phyloP scores from a whole-genome alignment of 2,329 filamentous ascomycete genomes.

The Neurospora sp. region DNA sequence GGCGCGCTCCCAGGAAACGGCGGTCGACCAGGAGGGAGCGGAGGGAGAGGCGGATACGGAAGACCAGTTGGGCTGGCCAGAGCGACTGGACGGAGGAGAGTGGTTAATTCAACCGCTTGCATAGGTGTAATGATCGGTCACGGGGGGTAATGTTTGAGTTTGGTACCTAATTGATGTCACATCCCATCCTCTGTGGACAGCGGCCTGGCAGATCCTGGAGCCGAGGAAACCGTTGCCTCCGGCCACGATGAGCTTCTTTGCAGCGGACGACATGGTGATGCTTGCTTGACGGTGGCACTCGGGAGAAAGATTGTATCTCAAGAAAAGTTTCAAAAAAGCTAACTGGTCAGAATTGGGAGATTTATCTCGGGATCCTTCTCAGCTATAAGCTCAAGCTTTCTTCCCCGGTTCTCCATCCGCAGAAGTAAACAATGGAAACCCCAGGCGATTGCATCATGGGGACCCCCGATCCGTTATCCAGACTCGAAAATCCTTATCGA shows the following conservation, averaged over 20 bases:
- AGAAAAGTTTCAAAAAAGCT: not conserved
- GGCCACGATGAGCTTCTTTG: slow-evolving; percentile 79
- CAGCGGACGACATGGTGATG: slow-evolving; percentile 38
- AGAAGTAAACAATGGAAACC: not conserved
- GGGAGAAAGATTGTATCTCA: not conserved
- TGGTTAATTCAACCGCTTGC: not conserved
- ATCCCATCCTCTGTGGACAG: slow-evolving; percentile 76
- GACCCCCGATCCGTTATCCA: not conserved
- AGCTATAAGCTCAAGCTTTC: not conserved
- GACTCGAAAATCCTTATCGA: not conserved
- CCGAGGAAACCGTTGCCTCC: slow-evolving; percentile 91
- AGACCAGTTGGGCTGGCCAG: slow-evolving; percentile 80
- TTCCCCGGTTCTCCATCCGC: not conserved
- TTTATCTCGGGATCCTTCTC: not conserved
- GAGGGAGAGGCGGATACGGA: slow-evolving; percentile 59
- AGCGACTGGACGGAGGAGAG: slow-evolving; percentile 50
- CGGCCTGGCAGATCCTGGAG: slow-evolving; percentile 81
- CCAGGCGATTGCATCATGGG: slow-evolving; percentile 10
- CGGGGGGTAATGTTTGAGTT: accelerated
- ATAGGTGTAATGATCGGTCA: not conserved
- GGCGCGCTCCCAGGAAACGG: slow-evolving; percentile 78
- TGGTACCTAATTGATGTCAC: slow-evolving; percentile 82
- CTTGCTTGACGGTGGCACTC: slow-evolving; percentile 1
- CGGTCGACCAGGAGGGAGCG: slow-evolving; percentile 70
- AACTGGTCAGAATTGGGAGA: not conserved